Percentiles rank a stretch among this genome's conserved stretches.
phyloP scores from a whole-genome alignment of 768 basidiomycete genomes.

The Mycena vulgaris region DNA sequence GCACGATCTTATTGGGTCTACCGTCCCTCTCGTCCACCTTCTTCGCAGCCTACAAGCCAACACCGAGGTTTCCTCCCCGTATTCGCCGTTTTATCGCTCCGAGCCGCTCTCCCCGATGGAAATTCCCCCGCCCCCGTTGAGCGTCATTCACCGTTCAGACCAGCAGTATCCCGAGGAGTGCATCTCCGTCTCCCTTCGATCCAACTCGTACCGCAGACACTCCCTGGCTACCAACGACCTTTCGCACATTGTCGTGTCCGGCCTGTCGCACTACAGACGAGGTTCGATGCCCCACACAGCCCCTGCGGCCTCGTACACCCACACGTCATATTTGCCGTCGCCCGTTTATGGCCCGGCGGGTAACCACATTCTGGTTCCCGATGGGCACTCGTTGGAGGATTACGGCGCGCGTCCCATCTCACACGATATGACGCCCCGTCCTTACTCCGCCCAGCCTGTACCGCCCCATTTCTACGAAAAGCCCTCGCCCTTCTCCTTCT shows the following conservation, averaged over 20 bases:
- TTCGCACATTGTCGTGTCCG: conserved; percentile 36
- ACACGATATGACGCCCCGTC: conserved; percentile 45
- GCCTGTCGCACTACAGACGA: conserved; percentile 35
- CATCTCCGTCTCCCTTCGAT: conserved; percentile 6
- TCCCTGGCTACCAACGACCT: conserved; percentile 30
- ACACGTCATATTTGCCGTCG: conserved; percentile 32
- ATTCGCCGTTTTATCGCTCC: conserved; percentile 54
- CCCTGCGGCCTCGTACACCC: conserved; percentile 39
- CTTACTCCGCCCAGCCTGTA: conserved; percentile 46
- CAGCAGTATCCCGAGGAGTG: conserved; percentile 48
- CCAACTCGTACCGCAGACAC: conserved; percentile 31
- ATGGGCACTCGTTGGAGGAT: conserved; percentile 35
- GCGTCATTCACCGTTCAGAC: conserved; percentile 44
- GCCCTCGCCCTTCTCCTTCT: conserved; percentile 31
- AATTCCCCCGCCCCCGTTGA: conserved; percentile 57
- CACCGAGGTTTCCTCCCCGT: conserved; percentile 51
- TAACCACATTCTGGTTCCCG: conserved; percentile 6
- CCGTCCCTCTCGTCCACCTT: conserved; percentile 71
- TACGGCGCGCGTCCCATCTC: conserved; percentile 43
- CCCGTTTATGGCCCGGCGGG: conserved; percentile 18
- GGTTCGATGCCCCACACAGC: conserved; percentile 45
- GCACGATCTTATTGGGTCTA: conserved; percentile 77
- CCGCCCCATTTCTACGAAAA: conserved; percentile 46
- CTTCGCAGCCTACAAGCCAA: conserved; percentile 61
- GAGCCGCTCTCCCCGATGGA: conserved; percentile 54